Evolutionary conservation across 208 protist genomes (phyloP), one percentile per base, ranked within the genome.

Genomic region (Leishmania guyanensis): DNA sequence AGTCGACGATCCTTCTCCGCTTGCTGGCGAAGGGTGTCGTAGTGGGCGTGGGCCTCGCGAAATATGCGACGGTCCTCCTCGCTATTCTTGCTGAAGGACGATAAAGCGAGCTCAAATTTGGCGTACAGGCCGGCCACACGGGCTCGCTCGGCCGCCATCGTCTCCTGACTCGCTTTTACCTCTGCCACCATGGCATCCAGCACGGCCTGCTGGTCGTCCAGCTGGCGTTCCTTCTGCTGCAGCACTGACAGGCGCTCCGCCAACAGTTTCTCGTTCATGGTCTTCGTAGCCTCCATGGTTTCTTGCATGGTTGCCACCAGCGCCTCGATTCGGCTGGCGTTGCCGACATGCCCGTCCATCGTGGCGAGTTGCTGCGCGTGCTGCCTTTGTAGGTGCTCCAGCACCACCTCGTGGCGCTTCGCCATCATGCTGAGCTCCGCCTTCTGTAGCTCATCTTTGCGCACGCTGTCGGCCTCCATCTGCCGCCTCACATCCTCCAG

Each of bases 11-110:
- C 94, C 81, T 90, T 93, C 71, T 98, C 93, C 0, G 91, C 77
- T 82, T 96, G 94, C 82, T 95, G 88, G 39, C 94, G 93, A 22
- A 95, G 81, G 20, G 94, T 96, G 76, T 96, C 94, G 78, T 92
- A 91, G 69, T 94, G 92, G 54, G 87, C 86, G 78, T 93, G 89
- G 14, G 91, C 76, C 74, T 93, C 91, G 56, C 91, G 88, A 33
- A 92, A 82, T 3, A 78, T 82, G 39, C 91, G 88, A 50, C 94
- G 91, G 65, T 98, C 94, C 76, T 98, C 94, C 79, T 93, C 90
- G 50, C 82, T 85, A 56, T 91, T 90, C 70, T 91, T 91, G 62
- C 72, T 87, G 72, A 96, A 96, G 74, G 84, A 90, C 46, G 85
- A 79, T 17, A 97, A 50, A 5, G 88, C 85, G 39, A 96, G 80